phyloP scores from a whole-genome alignment of 169 alveolate genomes.

The Eimeria zaria region DNA sequence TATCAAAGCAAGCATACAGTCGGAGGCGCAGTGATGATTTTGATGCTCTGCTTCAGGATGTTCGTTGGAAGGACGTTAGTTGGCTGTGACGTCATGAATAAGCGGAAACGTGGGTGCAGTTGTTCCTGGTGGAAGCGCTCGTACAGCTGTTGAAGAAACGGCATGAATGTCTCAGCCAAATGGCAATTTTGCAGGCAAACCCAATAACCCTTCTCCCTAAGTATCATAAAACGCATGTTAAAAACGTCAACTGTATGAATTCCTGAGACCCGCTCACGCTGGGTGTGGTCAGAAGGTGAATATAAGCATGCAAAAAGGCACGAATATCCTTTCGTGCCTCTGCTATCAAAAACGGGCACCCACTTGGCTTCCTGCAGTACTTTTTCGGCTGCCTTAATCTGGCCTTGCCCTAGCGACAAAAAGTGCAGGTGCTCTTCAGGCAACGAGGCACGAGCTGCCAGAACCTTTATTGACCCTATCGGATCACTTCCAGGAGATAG shows the following conservation, averaged over 20 bases:
- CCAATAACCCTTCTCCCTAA: conserved; percentile 88
- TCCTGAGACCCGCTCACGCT: neutral
- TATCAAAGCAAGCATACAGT: conserved; percentile 93
- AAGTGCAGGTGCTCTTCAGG: conserved; percentile 87
- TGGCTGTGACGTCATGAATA: conserved; percentile 98
- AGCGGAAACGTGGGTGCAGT: conserved; percentile 94
- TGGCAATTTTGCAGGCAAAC: conserved; percentile 96
- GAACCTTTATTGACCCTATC: conserved; percentile 92
- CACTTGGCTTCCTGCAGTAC: conserved; percentile 92
- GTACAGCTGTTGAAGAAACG: conserved; percentile 95
- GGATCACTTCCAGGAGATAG: conserved; percentile 98
- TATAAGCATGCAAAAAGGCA: neutral
- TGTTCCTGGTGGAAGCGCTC: conserved; percentile 93
- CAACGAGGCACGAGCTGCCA: conserved; percentile 89
- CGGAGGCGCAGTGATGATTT: conserved; percentile 97
- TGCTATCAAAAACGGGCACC: conserved; percentile 22
- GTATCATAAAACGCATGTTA: neutral
- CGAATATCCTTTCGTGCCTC: neutral
- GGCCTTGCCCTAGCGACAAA: conserved; percentile 97
- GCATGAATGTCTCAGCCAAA: conserved; percentile 97
- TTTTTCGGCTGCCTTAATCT: conserved; percentile 95
- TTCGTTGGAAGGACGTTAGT: conserved; percentile 96
- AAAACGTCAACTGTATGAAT: neutral
- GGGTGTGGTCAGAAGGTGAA: neutral
- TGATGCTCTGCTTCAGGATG: conserved; percentile 95